These are phyloP conservation scores for Erigeron philadelphicus DNA, from an alignment of 140 eudicot species.

Conservation along the genomic window DNA sequence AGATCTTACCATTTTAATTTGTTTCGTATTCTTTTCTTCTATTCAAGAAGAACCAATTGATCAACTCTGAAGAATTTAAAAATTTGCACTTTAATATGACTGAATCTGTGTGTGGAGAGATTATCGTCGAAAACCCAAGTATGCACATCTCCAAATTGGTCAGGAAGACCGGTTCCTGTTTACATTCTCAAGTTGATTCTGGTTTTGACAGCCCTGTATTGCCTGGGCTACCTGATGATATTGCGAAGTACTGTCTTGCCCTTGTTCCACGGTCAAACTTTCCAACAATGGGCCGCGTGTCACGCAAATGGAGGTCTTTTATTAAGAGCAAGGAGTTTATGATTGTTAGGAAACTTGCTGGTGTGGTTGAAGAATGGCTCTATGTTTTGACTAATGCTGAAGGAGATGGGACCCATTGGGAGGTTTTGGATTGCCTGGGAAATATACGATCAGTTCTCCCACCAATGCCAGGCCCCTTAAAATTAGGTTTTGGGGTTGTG, in stretches of 20 bases:
- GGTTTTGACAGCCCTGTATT: conserved; percentile 48
- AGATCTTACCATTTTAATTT: conserved; percentile 13
- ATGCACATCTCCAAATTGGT: conserved; percentile 41
- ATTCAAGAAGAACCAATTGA: conserved; percentile 28
- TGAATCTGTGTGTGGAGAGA: conserved; percentile 37
- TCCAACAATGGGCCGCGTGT: conserved; percentile 70
- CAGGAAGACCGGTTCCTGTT: conserved; percentile 34
- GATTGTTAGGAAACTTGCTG: conserved; percentile 66
- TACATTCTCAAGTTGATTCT: conserved; percentile 29
- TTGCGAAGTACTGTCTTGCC: conserved; percentile 82
- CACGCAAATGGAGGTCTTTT: conserved; percentile 68
- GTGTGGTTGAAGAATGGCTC: conserved; percentile 75
- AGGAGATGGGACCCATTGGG: conserved; percentile 78
- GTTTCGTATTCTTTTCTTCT: conserved; percentile 30
- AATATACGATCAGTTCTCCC: conserved; percentile 38
- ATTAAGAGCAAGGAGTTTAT: conserved; percentile 68
- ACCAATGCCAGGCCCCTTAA: conserved; percentile 66
- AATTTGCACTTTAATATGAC: conserved; percentile 38
- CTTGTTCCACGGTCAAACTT: conserved; percentile 68
- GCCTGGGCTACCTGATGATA: conserved; percentile 91
- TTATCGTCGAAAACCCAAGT: conserved; percentile 32
- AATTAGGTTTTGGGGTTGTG: conserved; percentile 57
- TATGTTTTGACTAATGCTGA: conserved; percentile 57
- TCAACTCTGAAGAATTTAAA: conserved; percentile 29
- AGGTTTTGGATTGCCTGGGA: conserved; percentile 79